A percentile compares a stretch with the other conserved stretches of the same genome.
These are phyloP conservation scores for Alloteropsis semialata DNA, from an alignment of 176 grass and related monocot species.

Conservation along the genomic window DNA sequence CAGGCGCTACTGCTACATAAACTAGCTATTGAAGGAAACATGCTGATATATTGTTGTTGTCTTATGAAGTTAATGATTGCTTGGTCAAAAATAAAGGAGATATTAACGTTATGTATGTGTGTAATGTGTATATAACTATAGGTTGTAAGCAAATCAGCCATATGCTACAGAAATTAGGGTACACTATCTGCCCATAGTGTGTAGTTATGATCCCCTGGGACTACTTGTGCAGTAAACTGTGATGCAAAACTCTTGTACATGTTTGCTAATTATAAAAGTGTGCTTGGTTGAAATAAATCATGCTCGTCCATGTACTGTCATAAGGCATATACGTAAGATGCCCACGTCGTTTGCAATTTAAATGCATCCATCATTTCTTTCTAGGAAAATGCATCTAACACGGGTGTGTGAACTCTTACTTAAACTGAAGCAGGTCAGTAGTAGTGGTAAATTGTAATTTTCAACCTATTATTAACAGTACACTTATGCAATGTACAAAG, in stretches of 20 bases:
- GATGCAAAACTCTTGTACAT: constrained; percentile 22
- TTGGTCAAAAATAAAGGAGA: constrained; percentile 33
- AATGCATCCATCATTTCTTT: not conserved
- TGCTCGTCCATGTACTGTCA: not conserved
- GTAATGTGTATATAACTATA: not conserved
- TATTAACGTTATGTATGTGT: not conserved
- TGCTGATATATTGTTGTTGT: not conserved
- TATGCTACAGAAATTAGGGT: constrained; percentile 4
- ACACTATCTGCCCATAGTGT: not conserved
- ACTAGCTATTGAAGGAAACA: constrained; percentile 22
- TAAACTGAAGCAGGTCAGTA: not conserved
- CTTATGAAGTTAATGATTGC: constrained; percentile 10
- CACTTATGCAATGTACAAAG: not conserved
- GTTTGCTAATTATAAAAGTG: constrained; percentile 32
- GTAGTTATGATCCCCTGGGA: not conserved
- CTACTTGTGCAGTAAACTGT: constrained; percentile 7
- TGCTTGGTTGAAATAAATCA: constrained; percentile 10
- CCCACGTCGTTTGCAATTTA: not conserved
- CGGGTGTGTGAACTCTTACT: too few relatives aligned
- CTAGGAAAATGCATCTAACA: not conserved
- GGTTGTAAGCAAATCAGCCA: not conserved
- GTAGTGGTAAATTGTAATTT: not conserved
- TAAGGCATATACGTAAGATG: not conserved
- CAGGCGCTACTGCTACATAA: constrained; percentile 11
- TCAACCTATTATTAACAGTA: not conserved